Conservation (phyloP, 805 yeast genomes). For the Metschnikowia aberdeeniae region DNA sequence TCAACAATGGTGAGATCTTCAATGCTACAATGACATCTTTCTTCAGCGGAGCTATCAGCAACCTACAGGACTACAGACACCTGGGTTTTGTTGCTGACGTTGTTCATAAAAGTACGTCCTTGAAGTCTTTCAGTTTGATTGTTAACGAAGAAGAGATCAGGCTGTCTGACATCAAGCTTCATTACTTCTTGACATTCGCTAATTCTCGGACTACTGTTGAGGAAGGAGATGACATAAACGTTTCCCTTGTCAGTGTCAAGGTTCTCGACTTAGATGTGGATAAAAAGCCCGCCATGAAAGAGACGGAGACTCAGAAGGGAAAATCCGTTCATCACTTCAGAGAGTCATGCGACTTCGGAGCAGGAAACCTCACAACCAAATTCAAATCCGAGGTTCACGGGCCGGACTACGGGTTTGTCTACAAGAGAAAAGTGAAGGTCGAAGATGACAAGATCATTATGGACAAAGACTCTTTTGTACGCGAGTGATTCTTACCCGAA, state of each 20-base stretch:
- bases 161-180: constrained; percentile 16
- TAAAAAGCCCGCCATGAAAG: constrained; percentile 17
- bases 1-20: constrained; percentile 35
- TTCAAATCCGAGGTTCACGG: constrained; percentile 22
- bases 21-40: constrained; percentile 25
- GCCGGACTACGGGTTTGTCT: constrained; percentile 13
- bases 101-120: constrained; percentile 21
- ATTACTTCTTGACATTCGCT: constrained; percentile 28
- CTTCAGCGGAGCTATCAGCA: constrained; percentile 31
- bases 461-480: constrained; percentile 7
- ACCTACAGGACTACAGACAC: constrained; percentile 33
- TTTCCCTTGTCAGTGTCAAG: constrained; percentile 22
- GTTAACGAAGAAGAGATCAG: constrained; percentile 18
- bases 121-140: constrained; percentile 21
- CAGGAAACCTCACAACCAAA: constrained; percentile 35
- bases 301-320: constrained; percentile 39
- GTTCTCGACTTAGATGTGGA: constrained; percentile 18
- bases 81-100: constrained; percentile 40
- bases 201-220: constrained; percentile 15
- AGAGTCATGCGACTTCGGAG: constrained; percentile 45
- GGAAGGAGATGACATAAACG: constrained; percentile 24
- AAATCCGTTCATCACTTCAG: constrained; percentile 40
- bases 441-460: constrained; percentile 27
- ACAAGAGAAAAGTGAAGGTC: constrained; percentile 33
- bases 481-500: constrained; percentile 51